Percentiles rank a stretch among this genome's conserved stretches.
Conservation (phyloP, 495 filamentous ascomycete genomes). For the Trichoderma gamsii region DNA sequence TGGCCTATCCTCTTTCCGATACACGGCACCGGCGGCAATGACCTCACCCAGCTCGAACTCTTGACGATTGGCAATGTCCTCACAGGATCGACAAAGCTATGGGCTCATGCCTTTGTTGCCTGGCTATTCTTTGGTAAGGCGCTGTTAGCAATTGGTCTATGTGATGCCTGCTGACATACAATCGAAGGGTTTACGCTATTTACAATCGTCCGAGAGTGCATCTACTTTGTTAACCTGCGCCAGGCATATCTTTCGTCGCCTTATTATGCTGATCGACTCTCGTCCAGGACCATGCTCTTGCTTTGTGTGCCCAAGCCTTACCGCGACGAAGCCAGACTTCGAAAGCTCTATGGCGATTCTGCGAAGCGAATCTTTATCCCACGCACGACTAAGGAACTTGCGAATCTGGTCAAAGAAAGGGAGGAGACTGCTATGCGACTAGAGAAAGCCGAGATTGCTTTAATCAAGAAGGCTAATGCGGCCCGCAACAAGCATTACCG, state of each 20-base stretch:
- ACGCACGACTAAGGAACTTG: conserved; percentile 48
- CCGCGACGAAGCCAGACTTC: conserved; percentile 49
- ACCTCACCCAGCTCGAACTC: conserved; percentile 52
- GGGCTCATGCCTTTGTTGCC: conserved; percentile 54
- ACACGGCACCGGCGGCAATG: conserved; percentile 63
- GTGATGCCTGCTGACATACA: neutral
- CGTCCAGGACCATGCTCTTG: conserved; percentile 64
- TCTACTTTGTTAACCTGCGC: conserved; percentile 63
- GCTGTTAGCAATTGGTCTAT: neutral
- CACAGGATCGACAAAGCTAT: conserved; percentile 44
- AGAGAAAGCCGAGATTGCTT: conserved; percentile 58
- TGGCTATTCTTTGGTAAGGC: conserved; percentile 59
- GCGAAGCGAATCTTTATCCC: conserved; percentile 59
- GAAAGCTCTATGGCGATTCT: conserved; percentile 54
- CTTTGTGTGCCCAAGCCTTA: conserved; percentile 58
- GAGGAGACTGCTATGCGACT: conserved; percentile 55
- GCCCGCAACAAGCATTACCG: conserved; percentile 44
- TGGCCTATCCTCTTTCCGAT: conserved; percentile 76
- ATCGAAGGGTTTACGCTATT: conserved; percentile 56
- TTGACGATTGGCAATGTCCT: conserved; percentile 63
- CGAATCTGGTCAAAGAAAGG: conserved; percentile 52
- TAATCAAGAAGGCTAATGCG: conserved; percentile 56
- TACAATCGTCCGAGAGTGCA: conserved; percentile 57
- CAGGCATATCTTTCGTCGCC: conserved; percentile 69
- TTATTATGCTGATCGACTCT: conserved; percentile 58